Percentiles rank a stretch among this genome's conserved stretches.
Evolutionary conservation across 1,284 basidiomycete species (phyloP).

Genomic region (Pseudozyma flocculosa): DNA sequence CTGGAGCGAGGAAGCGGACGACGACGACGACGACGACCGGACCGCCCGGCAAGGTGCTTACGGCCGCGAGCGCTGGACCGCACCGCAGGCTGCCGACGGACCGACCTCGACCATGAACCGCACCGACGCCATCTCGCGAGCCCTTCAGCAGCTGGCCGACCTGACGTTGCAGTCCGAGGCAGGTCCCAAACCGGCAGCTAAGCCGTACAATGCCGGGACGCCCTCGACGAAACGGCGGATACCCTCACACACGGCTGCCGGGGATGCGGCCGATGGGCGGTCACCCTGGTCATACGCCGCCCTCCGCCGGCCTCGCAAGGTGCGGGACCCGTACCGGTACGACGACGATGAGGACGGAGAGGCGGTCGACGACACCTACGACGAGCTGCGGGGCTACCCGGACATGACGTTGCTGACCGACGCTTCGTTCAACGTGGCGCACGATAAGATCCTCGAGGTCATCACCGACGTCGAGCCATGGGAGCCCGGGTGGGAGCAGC

Average conservation of each 20-base stretch:
- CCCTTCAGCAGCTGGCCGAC: conserved; percentile 24
- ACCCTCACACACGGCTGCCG: conserved; percentile 6
- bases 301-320: conserved; percentile 19
- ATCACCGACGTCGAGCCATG: conserved; percentile 95
- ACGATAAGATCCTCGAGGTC: conserved; percentile 83
- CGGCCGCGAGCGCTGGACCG: no score
- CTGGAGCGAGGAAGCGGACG: neutral
- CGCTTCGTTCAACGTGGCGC: conserved; percentile 89
- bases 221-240: neutral
- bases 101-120: conserved; percentile 2
- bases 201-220: neutral
- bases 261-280: conserved; percentile 12
- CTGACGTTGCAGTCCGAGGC: conserved; percentile 10
- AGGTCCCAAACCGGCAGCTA: conserved; percentile 3
- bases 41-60: neutral
- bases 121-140: conserved; percentile 22
- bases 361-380: conserved; percentile 30
- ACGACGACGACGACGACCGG: conserved; percentile 4
- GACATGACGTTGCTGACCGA: conserved; percentile 66
- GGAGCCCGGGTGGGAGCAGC: conserved; percentile 87
- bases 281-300: conserved; percentile 34
- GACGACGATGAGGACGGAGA: conserved; percentile 7
- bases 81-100: no score
- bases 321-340: neutral
- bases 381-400: conserved; percentile 32